phyloP scores from a whole-genome alignment of 2,329 filamentous ascomycete genomes.

The Polychaeton citri region DNA sequence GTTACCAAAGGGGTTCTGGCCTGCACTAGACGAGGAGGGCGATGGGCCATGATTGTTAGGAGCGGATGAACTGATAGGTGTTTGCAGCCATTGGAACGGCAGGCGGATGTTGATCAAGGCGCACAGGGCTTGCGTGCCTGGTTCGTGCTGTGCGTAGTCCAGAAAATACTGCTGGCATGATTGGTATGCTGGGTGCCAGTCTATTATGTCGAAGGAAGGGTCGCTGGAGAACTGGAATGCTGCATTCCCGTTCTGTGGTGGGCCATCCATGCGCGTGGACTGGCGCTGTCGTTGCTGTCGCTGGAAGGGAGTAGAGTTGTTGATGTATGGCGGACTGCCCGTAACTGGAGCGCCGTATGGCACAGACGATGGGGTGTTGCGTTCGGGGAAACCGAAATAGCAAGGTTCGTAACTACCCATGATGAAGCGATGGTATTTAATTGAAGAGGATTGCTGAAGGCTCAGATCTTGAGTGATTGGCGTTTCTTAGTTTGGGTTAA shows the following conservation, averaged over 20 bases:
- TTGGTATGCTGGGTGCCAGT: conserved; percentile 86
- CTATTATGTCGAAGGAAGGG: conserved; percentile 62
- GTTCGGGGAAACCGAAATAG: not conserved
- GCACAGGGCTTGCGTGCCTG: conserved; percentile 72
- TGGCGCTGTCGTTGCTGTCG: not conserved
- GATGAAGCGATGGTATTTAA: no score
- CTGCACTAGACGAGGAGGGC: conserved; percentile 1
- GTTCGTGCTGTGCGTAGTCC: conserved; percentile 75
- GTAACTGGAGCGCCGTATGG: not conserved
- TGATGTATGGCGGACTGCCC: not conserved
- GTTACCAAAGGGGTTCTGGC: conserved; percentile 10
- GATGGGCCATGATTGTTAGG: conserved; percentile 4
- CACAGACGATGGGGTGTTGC: not conserved
- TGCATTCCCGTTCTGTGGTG: not conserved
- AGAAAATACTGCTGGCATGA: conserved; percentile 85
- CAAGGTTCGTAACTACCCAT: not conserved
- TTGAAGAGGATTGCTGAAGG: no score
- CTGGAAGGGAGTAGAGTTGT: not conserved
- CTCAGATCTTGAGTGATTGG: no score
- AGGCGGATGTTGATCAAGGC: conserved; percentile 85
- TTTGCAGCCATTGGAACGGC: conserved; percentile 59
- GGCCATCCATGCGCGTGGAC: not conserved
- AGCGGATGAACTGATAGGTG: conserved; percentile 32
- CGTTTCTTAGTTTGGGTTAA: no score
- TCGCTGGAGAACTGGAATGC: conserved; percentile 20